Base-by-base conservation (phyloP, 2,329 filamentous ascomycete species). In the Cladosporium sp. region DNA sequence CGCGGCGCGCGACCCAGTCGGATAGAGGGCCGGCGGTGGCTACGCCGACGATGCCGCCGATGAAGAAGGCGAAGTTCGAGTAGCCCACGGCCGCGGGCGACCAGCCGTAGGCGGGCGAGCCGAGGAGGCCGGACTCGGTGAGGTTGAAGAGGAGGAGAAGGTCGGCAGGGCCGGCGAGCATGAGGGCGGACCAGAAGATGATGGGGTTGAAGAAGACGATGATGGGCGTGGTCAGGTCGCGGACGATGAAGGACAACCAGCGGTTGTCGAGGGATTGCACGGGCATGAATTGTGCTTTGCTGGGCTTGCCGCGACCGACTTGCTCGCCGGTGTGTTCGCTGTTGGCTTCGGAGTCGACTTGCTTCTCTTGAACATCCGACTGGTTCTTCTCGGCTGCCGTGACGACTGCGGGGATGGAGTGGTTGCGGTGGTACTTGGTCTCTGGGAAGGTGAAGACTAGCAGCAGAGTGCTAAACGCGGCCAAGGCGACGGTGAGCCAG, bases 11-110 rank as follows among this genome's bases (percentile, higher is more conserved):
- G 8, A 74, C 65, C 62, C 68, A 70, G 58, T 82, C 76, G 51
- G 81, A 81, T 42, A 79, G 77, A 0, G 76, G 74, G 9, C 82
- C 75, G 11, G 78, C 78, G 0, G 79, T 75, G 10, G 66, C 56
- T 2, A 77, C 64, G 2, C 74, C 74, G 32, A 76, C 55, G 28
- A 72, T 50, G 22, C 63, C 71, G 10, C 75, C 74, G 2, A 71
- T 63, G 32, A 74, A 61, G 43, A 75, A 66, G 6, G 72, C 70
- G 50, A 76, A 75, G 58, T 79, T 79, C 28, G 73, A 73, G 52
- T 77, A 76, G 2, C 77, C 77, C 32, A 78, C 73, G 32, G 69
- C 62, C 9, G 67, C 61, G 1, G 74, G 65, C 5, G 53, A 67
- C 66, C 77, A 77, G 32, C 64, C 60, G 57, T 78, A 79, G 0